A percentile compares a stretch with the other conserved stretches of the same genome.
These are phyloP conservation scores for Strobilomyces echinocephalus DNA, from an alignment of 768 basidiomycete genomes.

Conservation along the genomic window DNA sequence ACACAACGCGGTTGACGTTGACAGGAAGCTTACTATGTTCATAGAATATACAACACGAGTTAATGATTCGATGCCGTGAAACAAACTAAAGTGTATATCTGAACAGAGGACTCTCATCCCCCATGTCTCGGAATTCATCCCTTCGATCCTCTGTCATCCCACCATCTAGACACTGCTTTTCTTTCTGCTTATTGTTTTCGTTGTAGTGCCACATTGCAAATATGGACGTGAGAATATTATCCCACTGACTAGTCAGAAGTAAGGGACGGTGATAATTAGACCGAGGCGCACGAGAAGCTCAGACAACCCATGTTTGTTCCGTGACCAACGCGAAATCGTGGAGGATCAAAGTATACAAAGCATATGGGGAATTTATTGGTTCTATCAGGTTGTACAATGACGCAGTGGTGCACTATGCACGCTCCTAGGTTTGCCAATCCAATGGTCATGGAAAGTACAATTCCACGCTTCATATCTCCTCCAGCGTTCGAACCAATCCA, in stretches of 20 bases:
- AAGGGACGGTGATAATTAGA: slow-evolving; percentile 21
- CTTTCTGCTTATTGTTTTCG: slow-evolving; percentile 35
- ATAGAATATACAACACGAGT: no score
- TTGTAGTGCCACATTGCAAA: slow-evolving; percentile 47
- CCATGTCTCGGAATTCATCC: slow-evolving; percentile 44
- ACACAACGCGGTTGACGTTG: neutral
- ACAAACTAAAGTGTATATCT: slow-evolving; percentile 30
- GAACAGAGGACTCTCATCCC: slow-evolving; percentile 54
- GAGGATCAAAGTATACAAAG: slow-evolving; percentile 37
- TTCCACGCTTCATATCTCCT: slow-evolving; percentile 50
- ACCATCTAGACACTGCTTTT: slow-evolving; percentile 37
- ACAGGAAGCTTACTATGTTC: no score
- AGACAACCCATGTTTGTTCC: slow-evolving; percentile 35
- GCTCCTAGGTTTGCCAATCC: slow-evolving; percentile 42
- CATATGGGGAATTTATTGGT: slow-evolving; percentile 35
- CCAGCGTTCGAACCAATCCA: slow-evolving; percentile 56
- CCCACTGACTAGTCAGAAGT: slow-evolving; percentile 24
- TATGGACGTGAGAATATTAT: slow-evolving; percentile 37
- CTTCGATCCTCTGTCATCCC: slow-evolving; percentile 38
- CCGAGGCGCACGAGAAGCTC: slow-evolving; percentile 26
- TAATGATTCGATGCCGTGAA: neutral
- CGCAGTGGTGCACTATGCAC: slow-evolving; percentile 23
- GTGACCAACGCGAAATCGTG: slow-evolving; percentile 35
- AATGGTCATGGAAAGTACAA: slow-evolving; percentile 49
- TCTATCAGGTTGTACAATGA: slow-evolving; percentile 1